phyloP scores from a whole-genome alignment of 2,329 filamentous ascomycete genomes.

The Phaeosphaeria sp. region DNA sequence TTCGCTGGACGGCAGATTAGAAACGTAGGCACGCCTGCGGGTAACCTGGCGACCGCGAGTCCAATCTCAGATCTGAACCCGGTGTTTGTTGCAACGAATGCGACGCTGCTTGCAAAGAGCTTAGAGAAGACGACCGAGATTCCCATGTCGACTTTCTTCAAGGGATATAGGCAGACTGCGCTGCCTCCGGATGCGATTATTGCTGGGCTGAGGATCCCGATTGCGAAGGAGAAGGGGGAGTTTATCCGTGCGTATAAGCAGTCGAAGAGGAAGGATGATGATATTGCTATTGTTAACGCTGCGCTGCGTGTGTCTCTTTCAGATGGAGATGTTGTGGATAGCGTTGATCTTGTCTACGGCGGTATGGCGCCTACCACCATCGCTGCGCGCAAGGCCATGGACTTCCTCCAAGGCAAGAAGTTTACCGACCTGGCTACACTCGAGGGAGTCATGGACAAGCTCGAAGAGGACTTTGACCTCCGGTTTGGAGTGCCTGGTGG shows the following conservation, averaged over 20 bases:
- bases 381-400: constrained; percentile 79
- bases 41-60: constrained; percentile 91
- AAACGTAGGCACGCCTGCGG: constrained; percentile 96
- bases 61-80: constrained; percentile 97
- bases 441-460: constrained; percentile 85
- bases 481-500: constrained; percentile 91
- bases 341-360: constrained; percentile 84
- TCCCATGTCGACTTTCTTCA: constrained; percentile 93
- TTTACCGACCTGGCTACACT: constrained; percentile 83
- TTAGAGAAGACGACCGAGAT: constrained; percentile 76
- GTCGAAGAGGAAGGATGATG: constrained; percentile 95
- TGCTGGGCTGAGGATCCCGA: constrained; percentile 82
- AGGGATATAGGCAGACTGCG: constrained; percentile 85
- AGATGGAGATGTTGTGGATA: constrained; percentile 72
- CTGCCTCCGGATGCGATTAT: constrained; percentile 83
- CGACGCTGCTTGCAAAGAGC: constrained; percentile 81
- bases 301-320: constrained; percentile 78
- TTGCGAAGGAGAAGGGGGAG: constrained; percentile 76
- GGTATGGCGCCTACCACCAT: constrained; percentile 94
- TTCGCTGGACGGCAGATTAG: constrained; percentile 95
- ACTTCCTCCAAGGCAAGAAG: constrained; percentile 76
- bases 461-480: constrained; percentile 90
- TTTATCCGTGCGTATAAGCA: constrained; percentile 93
- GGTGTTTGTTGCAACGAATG: constrained; percentile 86
- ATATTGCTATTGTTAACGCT: constrained; percentile 95